phyloP scores from a whole-genome alignment of 2,329 filamentous ascomycete genomes.

The Claviceps digitariae region DNA sequence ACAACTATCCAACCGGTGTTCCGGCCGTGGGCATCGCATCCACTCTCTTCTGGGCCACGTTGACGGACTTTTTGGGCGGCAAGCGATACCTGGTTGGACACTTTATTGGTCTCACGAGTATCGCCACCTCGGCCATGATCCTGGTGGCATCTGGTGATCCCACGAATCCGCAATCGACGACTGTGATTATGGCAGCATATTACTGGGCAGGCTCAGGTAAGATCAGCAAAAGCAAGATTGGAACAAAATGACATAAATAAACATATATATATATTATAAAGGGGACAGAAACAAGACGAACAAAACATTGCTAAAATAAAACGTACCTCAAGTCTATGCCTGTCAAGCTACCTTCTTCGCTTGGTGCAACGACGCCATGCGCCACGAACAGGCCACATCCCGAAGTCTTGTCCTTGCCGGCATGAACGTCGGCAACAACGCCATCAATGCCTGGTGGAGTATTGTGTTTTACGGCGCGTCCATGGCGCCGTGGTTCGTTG shows the following conservation, averaged over 20 bases:
- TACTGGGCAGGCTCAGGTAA: slow-evolving; percentile 48
- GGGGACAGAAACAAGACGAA: too few species aligned
- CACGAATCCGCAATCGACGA: slow-evolving; percentile 26
- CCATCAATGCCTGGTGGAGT: slow-evolving; percentile 61
- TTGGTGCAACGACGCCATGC: slow-evolving; percentile 60
- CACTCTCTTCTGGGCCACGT: slow-evolving; percentile 55
- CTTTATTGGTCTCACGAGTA: slow-evolving; percentile 51
- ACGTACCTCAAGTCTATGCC: slow-evolving; percentile 58
- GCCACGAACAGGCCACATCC: slow-evolving; percentile 48
- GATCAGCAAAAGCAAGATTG: too few species aligned
- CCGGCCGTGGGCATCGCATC: slow-evolving; percentile 43
- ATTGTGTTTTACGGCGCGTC: slow-evolving; percentile 57
- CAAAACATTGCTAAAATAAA: too few species aligned
- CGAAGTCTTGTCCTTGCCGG: slow-evolving; percentile 54
- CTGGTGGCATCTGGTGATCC: slow-evolving; percentile 34
- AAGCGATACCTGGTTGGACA: slow-evolving; percentile 53
- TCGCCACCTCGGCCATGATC: slow-evolving; percentile 49
- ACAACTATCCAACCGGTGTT: slow-evolving; percentile 44
- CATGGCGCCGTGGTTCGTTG: slow-evolving; percentile 51
- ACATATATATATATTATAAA: too few species aligned
- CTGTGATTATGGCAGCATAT: slow-evolving; percentile 49
- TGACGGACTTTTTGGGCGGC: slow-evolving; percentile 51
- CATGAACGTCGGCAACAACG: slow-evolving; percentile 58
- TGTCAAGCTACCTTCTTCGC: slow-evolving; percentile 65
- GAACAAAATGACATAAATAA: too few species aligned